Conservation (phyloP, 176 grass and related monocot species). For the Carex myosuroides region DNA sequence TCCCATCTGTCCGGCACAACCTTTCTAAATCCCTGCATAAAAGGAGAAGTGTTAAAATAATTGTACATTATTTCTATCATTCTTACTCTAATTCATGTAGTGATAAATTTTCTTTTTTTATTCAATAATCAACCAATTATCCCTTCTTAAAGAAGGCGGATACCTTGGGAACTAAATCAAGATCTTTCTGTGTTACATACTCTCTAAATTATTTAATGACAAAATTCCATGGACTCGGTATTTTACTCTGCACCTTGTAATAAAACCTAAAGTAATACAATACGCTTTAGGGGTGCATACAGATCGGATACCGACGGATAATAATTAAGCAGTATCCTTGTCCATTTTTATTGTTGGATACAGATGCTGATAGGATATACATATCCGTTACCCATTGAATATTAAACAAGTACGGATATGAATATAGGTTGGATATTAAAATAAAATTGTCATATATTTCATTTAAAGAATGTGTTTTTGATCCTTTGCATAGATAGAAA, state of each 20-base stretch:
- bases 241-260: not conserved
- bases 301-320: too few species aligned
- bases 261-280: not conserved
- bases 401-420: too few species aligned
- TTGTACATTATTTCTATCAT: too few species aligned
- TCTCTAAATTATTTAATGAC: not conserved
- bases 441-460: too few species aligned
- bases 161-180: not conserved
- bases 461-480: not conserved
- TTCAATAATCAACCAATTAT: not conserved
- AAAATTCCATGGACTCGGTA: not conserved
- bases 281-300: too few species aligned
- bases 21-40: slow-evolving; percentile 81
- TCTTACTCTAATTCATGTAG: not conserved
- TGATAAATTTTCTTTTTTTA: not conserved
- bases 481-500: not conserved
- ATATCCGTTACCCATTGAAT: too few species aligned
- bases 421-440: too few species aligned
- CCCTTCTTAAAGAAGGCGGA: not conserved
- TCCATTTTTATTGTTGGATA: too few species aligned
- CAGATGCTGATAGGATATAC: too few species aligned
- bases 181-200: not conserved
- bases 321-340: not conserved
- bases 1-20: slow-evolving; percentile 85
- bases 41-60: not conserved